A percentile compares a stretch with the other conserved stretches of the same genome.
Conservation (phyloP, 1,284 basidiomycete genomes). For the Trametes pubescens region DNA sequence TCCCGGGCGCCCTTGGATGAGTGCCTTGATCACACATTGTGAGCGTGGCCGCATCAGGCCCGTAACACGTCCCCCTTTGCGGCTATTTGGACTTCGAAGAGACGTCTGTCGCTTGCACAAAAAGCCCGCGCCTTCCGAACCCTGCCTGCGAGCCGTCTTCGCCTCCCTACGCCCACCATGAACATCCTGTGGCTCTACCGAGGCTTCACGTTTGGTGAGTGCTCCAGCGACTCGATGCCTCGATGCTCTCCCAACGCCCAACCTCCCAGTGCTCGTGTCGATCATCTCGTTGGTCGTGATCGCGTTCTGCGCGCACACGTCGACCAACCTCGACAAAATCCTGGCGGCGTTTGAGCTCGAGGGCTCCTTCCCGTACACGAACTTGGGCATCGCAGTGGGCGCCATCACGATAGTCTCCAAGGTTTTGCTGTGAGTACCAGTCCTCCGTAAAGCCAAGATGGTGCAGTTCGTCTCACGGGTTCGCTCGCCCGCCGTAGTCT, state of each 20-base stretch:
- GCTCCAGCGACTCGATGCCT: background rate
- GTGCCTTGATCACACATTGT: slow-evolving; percentile 4
- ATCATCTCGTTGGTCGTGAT: slow-evolving; percentile 15
- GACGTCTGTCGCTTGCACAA: background rate
- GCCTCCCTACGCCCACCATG: background rate
- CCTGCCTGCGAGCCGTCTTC: background rate
- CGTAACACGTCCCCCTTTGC: background rate
- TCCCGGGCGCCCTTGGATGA: background rate
- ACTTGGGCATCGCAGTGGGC: slow-evolving; percentile 20
- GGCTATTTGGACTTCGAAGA: background rate
- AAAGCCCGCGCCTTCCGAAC: background rate
- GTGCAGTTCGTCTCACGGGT: background rate
- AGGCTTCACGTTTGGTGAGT: slow-evolving; percentile 16
- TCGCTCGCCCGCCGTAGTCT: background rate
- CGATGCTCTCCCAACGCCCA: too few species aligned
- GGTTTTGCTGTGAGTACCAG: slow-evolving; percentile 19
- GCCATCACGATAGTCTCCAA: slow-evolving; percentile 18
- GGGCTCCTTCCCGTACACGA: slow-evolving; percentile 16
- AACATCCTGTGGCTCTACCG: slow-evolving; percentile 20
- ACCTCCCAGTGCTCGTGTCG: slow-evolving; percentile 3
- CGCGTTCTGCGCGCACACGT: slow-evolving; percentile 16
- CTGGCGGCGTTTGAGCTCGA: background rate
- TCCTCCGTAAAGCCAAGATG: background rate
- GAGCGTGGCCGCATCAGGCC: background rate
- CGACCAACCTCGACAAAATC: slow-evolving; percentile 17